Evolutionary conservation across 768 basidiomycete species (phyloP).

Genomic region (Mrakia hoshinonis): DNA sequence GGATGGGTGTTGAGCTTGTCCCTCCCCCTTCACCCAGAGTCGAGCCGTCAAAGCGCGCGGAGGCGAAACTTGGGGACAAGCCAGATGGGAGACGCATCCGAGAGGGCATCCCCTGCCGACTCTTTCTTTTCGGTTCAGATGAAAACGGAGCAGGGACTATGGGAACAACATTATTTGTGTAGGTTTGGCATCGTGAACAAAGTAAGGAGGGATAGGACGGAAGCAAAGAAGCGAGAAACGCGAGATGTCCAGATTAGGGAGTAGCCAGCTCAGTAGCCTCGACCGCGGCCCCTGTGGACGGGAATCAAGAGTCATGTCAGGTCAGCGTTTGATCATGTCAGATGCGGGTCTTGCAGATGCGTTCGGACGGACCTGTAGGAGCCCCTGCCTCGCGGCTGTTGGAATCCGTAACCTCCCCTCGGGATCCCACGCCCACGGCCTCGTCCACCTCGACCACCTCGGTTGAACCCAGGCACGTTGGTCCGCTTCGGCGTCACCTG

Average conservation of each 20-base stretch:
- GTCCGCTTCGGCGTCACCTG: constrained; percentile 94
- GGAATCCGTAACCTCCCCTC: constrained; percentile 29
- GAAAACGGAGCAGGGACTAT: not conserved
- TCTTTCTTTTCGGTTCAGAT: too few species aligned
- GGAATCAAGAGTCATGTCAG: not conserved
- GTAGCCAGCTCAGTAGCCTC: constrained; percentile 52
- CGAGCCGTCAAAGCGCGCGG: too few species aligned
- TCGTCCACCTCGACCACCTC: constrained; percentile 61
- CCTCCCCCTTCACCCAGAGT: too few species aligned
- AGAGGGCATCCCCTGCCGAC: too few species aligned
- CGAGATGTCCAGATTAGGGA: too few species aligned
- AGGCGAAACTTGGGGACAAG: not conserved
- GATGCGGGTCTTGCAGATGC: too few species aligned
- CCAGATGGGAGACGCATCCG: too few species aligned
- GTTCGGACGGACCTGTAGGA: constrained; percentile 45
- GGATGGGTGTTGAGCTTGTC: not conserved
- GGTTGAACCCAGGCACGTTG: constrained; percentile 81
- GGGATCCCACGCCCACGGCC: constrained; percentile 43
- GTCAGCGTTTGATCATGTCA: too few species aligned
- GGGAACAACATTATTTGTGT: not conserved
- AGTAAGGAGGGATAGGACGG: not conserved
- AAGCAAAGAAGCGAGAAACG: too few species aligned
- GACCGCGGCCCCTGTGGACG: constrained; percentile 58
- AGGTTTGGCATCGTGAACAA: not conserved
- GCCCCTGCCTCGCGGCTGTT: constrained; percentile 28